Evolutionary conservation across 768 basidiomycete species (phyloP), one percentile per base, ranked within the genome.

Genomic region (Rhizopogon sp.): DNA sequence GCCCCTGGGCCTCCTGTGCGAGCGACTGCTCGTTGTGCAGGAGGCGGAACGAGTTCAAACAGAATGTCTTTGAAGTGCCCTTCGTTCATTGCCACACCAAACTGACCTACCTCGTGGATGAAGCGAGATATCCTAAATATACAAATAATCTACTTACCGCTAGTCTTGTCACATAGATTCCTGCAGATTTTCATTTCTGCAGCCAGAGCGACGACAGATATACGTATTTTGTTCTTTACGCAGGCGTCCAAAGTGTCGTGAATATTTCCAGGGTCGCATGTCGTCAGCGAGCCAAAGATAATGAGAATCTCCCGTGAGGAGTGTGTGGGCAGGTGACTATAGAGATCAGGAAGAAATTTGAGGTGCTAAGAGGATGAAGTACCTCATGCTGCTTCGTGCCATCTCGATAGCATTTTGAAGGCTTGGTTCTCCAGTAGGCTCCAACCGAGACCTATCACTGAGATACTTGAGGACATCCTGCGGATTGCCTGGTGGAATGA

Each of bases 161-260:
- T 91, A 1, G 96, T 95, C 69, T 90, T 88, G 53, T 93, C 90
- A 61, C 88, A 90, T 20, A 98, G 78, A 44, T 94, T 88, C 39
- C 93, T 85, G 64, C 94, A 98, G 37, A 99, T 91, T 69, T 98
- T 98, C 88, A 98, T 96, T 70, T 98, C 97, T 6, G 97, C 97
- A 0, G 95, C 90, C 35, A 99, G 81, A 1, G 94, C 93, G 39
- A 99, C 93, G 51, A 98, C 83, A 4, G 88, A 94, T 59, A 98
- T 88, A 40, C 95, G 89, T 52, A 97, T 88, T 66, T 87, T 90
- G 67, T 85, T 87, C 58, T 81, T 82, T 53, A 90, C 75, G 60
- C 93, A 93, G 2, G 81, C 79, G n/a, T 88, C 82, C n/a, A 99
- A 77, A 0, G 94, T 94, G 58, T 95, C 88, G 59, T 96, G 93